Conservation (phyloP, 2,329 filamentous ascomycete species). For the Claviceps arundinis region DNA sequence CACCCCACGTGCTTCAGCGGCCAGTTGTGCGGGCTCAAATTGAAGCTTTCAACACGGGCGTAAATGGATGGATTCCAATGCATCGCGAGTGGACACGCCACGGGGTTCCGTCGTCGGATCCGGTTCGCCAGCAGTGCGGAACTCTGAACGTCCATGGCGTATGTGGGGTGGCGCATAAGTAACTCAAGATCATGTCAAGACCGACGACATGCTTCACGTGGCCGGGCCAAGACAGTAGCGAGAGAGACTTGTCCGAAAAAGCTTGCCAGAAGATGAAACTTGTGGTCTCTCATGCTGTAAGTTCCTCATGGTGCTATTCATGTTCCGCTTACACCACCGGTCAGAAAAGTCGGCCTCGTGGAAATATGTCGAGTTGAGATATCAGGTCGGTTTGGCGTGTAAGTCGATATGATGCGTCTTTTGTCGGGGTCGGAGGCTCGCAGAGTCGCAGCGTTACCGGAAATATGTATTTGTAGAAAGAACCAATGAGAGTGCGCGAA, state of each 20-base stretch:
- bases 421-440: not conserved
- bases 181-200: not conserved
- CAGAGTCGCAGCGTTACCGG: too few species aligned
- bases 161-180: not conserved
- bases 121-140: conserved; percentile 14
- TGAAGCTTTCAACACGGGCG: conserved; percentile 6
- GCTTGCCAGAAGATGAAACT: not conserved
- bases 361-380: not conserved
- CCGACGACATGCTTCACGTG: not conserved
- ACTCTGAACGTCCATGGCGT: not conserved
- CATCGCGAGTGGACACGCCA: conserved; percentile 14
- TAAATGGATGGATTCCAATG: conserved; percentile 4
- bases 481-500: conserved; percentile 5
- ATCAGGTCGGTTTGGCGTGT: not conserved
- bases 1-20: conserved; percentile 13
- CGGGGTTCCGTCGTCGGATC: conserved; percentile 16
- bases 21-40: not conserved
- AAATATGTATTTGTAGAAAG: not conserved
- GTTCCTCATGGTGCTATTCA: not conserved
- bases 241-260: not conserved
- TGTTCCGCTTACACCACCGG: not conserved
- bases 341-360: not conserved
- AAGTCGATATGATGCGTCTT: not conserved
- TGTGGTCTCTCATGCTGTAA: not conserved
- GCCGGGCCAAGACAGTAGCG: not conserved